Evolutionary conservation across 805 yeast genomes (phyloP), one percentile per base, ranked within the genome.

Genomic region (Alloascoidea africana): DNA sequence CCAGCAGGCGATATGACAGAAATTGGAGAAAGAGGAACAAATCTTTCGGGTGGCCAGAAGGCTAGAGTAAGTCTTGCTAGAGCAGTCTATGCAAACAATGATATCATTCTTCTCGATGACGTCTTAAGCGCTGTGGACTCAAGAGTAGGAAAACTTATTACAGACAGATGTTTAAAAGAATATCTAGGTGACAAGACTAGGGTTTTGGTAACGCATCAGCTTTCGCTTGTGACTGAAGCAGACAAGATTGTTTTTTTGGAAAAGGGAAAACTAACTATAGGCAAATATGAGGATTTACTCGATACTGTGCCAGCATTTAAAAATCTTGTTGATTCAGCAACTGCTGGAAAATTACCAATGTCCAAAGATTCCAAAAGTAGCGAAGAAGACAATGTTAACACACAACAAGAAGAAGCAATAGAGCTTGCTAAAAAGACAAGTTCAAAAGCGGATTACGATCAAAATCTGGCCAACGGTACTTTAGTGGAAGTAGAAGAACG

Each of bases 51-150:
- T 37, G 95, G 95, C 36, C 95, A 84, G 53, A 85, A 84, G 60
- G 91, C 94, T 0, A 70, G 95, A 53, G 76, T 84, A 43, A 76
- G 75, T 48, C 61, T 84, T 38, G 94, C 95, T 1, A 68, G 95
- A 47, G 81, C 91, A 2, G 84, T 79, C 1, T 84, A 84, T 47
- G 68, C 73, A 15, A 65, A 70, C 32, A 63, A 68, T 15, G 85
- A 80, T 43, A 70, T 81, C 32, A 60, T 81, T 11, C 54, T 84
- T 36, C 58, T 84, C 39, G 94, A 84, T 51, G 95, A 84, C 53
- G 87, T 83, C 4, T 61, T 85, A 41, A 74, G 85, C 60, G 94
- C 95, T 2, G 94, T 84, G 11, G 94, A 85, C 58, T 82, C 93
- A 5, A 72, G 81, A 48, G 94, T 84, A 16, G 91, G 93, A 13